These are phyloP conservation scores for Fusarium hainanense DNA, from an alignment of 2,329 filamentous ascomycete genomes.

Conservation along the genomic window DNA sequence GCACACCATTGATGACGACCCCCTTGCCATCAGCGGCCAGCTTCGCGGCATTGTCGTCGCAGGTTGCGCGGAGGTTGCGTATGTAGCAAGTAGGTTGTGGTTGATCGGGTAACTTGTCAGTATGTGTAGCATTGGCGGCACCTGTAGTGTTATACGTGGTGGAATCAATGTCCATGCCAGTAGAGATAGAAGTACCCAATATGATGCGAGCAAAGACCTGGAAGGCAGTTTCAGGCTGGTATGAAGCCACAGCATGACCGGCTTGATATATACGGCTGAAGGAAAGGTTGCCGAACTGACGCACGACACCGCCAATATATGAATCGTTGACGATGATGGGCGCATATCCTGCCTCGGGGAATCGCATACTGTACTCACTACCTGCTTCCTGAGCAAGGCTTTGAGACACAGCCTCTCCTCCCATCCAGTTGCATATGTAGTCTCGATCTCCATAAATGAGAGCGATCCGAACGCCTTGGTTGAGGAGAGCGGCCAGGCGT, in stretches of 20 bases:
- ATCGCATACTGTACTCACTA: constrained; percentile 62
- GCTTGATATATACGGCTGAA: constrained; percentile 75
- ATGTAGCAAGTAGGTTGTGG: constrained; percentile 70
- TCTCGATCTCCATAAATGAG: constrained; percentile 76
- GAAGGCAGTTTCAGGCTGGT: constrained; percentile 70
- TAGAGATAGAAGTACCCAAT: constrained; percentile 64
- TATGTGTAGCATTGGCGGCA: constrained; percentile 65
- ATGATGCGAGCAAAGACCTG: constrained; percentile 71
- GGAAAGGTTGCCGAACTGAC: constrained; percentile 80
- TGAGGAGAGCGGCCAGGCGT: constrained; percentile 69
- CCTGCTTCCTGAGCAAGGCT: constrained; percentile 64
- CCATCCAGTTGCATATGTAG: constrained; percentile 75
- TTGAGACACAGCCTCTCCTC: constrained; percentile 79
- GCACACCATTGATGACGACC: constrained; percentile 69
- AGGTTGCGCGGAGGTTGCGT: constrained; percentile 62
- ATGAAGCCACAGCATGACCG: constrained; percentile 71
- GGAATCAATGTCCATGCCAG: constrained; percentile 64
- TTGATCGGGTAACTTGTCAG: constrained; percentile 61
- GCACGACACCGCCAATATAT: constrained; percentile 77
- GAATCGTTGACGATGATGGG: constrained; percentile 75
- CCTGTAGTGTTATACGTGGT: constrained; percentile 67
- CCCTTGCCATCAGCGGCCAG: constrained; percentile 63
- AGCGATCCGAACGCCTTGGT: constrained; percentile 73
- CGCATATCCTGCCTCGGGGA: constrained; percentile 75
- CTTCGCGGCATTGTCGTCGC: constrained; percentile 61